Percentiles rank a stretch among this genome's conserved stretches.
These are phyloP conservation scores for Penicillium griseofulvum DNA, from an alignment of 2,329 filamentous ascomycete genomes.

Conservation along the genomic window DNA sequence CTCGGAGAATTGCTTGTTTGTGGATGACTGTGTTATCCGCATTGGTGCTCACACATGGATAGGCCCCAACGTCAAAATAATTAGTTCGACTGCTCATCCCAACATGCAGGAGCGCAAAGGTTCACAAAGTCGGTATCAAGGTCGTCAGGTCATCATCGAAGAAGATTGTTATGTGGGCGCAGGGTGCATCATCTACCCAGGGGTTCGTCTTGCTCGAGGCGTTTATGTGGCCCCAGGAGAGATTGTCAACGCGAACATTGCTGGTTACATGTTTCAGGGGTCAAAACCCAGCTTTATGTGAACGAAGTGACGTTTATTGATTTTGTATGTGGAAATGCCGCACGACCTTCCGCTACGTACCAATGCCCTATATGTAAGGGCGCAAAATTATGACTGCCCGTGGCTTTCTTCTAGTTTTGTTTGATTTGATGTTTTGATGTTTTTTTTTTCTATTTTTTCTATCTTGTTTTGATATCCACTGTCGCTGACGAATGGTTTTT, in stretches of 20 bases:
- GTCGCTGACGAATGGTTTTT: background rate
- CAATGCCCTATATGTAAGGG: background rate
- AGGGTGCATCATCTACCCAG: constrained; percentile 57
- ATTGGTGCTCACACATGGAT: constrained; percentile 71
- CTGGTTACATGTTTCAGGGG: constrained; percentile 43
- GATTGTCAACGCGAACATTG: constrained; percentile 44
- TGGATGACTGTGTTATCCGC: constrained; percentile 78
- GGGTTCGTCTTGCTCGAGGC: constrained; percentile 42
- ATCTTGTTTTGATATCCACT: constrained; percentile 9
- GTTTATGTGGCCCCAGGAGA: constrained; percentile 47
- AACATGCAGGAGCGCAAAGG: constrained; percentile 73
- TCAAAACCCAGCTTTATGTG: constrained; percentile 44
- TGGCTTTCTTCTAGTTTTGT: background rate
- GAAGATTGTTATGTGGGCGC: constrained; percentile 67
- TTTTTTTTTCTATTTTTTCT: background rate
- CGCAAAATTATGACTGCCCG: background rate
- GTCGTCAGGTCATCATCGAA: constrained; percentile 71
- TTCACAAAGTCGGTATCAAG: constrained; percentile 68
- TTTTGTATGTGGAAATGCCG: background rate
- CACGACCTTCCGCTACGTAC: background rate
- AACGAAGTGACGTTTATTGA: constrained; percentile 12
- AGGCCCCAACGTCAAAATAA: constrained; percentile 82
- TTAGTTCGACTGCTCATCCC: constrained; percentile 69
- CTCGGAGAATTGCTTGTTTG: constrained; percentile 77
- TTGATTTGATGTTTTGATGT: background rate